Conservation (phyloP, 208 protist genomes). For the Porcisia hertigi region DNA sequence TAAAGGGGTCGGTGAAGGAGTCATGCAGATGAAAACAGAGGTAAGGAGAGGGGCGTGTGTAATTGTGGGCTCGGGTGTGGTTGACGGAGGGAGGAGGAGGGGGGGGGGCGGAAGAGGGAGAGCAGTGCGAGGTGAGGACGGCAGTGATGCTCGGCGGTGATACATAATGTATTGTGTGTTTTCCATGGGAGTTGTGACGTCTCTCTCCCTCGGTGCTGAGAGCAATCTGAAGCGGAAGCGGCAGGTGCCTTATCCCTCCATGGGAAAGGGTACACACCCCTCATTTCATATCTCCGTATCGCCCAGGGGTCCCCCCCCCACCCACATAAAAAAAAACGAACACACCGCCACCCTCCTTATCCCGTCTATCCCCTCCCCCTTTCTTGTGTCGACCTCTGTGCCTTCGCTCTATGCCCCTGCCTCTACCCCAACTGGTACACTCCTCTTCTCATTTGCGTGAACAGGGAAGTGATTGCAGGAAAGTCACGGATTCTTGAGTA, state of each 20-base stretch:
- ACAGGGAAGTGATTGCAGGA: too few relatives aligned
- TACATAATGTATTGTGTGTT: too few relatives aligned
- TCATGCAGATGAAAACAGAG: not conserved
- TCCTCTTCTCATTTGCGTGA: not conserved
- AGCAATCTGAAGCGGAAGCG: not conserved
- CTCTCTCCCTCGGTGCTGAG: not conserved
- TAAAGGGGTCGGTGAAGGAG: not conserved
- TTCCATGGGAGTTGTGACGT: not conserved
- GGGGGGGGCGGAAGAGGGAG: too few relatives aligned
- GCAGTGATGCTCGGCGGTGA: not conserved
- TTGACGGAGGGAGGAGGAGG: not conserved
- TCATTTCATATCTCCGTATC: not conserved
- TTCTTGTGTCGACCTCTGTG: not conserved
- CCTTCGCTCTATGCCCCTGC: not conserved
- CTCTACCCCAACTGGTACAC: too few relatives aligned
- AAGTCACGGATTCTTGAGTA: not conserved
- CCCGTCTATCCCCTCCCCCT: not conserved
- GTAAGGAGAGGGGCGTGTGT: not conserved
- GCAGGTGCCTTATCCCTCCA: not conserved
- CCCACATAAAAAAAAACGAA: too few relatives aligned
- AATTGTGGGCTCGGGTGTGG: not conserved
- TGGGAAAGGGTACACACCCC: not conserved
- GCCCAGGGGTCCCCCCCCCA: not conserved
- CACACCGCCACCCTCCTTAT: too few relatives aligned
- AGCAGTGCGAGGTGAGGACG: not conserved